Base-by-base conservation (phyloP, 345 rosid genomes). In the Citrus hindsii region DNA sequence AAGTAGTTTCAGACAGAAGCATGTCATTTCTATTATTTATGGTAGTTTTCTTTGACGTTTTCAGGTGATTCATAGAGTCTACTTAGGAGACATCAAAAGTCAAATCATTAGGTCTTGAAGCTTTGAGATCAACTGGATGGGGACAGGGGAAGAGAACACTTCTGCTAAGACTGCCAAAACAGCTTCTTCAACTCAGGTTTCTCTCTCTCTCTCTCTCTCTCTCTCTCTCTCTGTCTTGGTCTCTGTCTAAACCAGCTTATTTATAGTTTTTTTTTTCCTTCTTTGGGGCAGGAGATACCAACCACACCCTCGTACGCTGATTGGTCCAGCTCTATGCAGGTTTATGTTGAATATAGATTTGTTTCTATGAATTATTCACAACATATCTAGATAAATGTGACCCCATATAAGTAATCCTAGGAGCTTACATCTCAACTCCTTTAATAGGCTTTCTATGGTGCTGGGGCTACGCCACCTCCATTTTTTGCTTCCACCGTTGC, bases 321-420 rank as follows among this genome's bases (percentile, higher is more conserved):
- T 81, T 97, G 99, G 99, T 84, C 95, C 46, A 90, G 76, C 81
- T 80, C 97, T 73, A 85, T 96, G 97, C 98, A 94, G 98, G 98
- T 97, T 87, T 38, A 82, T 73, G 51, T 73, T 40, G 42, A 10
- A 38, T 13, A 58, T 62, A 76, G 56, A 62, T 60, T 16, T 79
- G 66, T 59, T 55, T 69, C 60, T 51, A 18, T 76, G 73, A 62
- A 72, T 64, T 80, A 27, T 77, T 78, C 16, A 48, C 56, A 28
- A 71, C 68, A 75, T 79, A 66, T 63, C 48, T 71, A 40, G 27
- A 62, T 46, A 32, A 75, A 55, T 65, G 58, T 48, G 38, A 7
- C 66, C 53, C 33, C 46, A 79, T 35, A 59, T 58, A 32, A 56
- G 64, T 38, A 24, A 62, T 73, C 12, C 75, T 73, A 51, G 46